Base-by-base conservation (phyloP, 108 stramenopile genomes). In the Nitzschia sp. region DNA sequence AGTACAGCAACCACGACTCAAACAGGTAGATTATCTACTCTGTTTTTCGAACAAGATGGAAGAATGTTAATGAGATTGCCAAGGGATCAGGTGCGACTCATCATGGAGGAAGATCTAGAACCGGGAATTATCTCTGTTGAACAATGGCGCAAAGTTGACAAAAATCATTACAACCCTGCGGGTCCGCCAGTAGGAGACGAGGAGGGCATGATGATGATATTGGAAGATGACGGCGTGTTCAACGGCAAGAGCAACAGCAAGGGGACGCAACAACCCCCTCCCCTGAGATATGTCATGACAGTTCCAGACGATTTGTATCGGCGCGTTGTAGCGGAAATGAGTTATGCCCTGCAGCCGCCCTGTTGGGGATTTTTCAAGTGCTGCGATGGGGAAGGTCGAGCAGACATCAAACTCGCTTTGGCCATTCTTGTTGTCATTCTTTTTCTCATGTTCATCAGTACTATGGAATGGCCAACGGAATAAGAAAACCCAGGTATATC, bases 41-140 rank as follows among this genome's bases (percentile, higher is more conserved):
- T 80, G 25, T 70, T 72, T 58, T 80, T 61, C 28, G 65, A 68
- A 54, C 75, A 76, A 41, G 48, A 78, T 58, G 80, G 80, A 36
- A 56, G 65, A 38, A 29, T 79, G 26, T 34, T 79, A 5, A 75
- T 85, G 75, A 60, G 53, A 34, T 53, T 87, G 11, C 86, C 86
- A 15, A 54, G 61, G 30, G 86, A 87, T 71, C 78, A 75, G 21
- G 73, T 87, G 3, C 61, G 80, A 53, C 61, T 87, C 9, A 32
- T 84, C 16, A 82, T 87, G 83, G 86, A 87, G 69, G 61, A 71
- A 21, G 71, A 79, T 53, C 61, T 87, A 27, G 81, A 81, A 58
- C 78, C 80, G 6, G 86, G 86, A 16, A 81, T 83, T 32, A 27
- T 87, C 17, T 79, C 78, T 28, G 80, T 84, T 2, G 80, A 83